Conservation (phyloP, 345 rosid genomes). For the Populus davidiana region DNA sequence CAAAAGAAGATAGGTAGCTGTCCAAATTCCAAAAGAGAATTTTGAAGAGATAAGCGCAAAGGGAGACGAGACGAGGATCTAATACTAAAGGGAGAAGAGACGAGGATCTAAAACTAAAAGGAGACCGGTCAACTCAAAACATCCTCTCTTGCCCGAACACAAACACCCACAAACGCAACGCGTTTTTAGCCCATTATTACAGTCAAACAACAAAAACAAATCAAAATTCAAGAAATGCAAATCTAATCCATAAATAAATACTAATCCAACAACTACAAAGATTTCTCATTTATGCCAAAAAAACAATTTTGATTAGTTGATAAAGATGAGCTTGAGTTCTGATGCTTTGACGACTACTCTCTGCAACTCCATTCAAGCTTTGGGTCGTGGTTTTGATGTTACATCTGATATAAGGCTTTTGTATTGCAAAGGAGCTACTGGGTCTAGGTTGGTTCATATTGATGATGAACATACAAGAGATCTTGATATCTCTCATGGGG, state of each 20-base stretch:
- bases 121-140: constrained; percentile 56
- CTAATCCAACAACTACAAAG: neutral
- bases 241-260: neutral
- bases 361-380: constrained; percentile 79
- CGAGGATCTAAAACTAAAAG: neutral
- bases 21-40: neutral
- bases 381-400: constrained; percentile 69
- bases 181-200: constrained; percentile 38
- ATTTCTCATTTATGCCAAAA: constrained; percentile 18
- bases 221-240: neutral
- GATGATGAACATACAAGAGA: constrained; percentile 62
- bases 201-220: constrained; percentile 32
- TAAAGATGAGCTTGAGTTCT: constrained; percentile 24
- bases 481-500: constrained; percentile 54
- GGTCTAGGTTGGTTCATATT: constrained; percentile 69
- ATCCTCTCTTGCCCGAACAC: constrained; percentile 12
- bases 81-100: constrained; percentile 25
- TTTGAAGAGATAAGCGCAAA: neutral
- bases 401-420: constrained; percentile 90
- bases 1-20: constrained; percentile 11
- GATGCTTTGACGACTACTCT: constrained; percentile 76
- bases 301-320: constrained; percentile 12
- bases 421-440: constrained; percentile 89
- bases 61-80: neutral
- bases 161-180: constrained; percentile 29